Percentiles rank a stretch among this genome's conserved stretches.
Evolutionary conservation across 2,329 filamentous ascomycete genomes (phyloP).

Genomic region (Zymoseptoria brevis): DNA sequence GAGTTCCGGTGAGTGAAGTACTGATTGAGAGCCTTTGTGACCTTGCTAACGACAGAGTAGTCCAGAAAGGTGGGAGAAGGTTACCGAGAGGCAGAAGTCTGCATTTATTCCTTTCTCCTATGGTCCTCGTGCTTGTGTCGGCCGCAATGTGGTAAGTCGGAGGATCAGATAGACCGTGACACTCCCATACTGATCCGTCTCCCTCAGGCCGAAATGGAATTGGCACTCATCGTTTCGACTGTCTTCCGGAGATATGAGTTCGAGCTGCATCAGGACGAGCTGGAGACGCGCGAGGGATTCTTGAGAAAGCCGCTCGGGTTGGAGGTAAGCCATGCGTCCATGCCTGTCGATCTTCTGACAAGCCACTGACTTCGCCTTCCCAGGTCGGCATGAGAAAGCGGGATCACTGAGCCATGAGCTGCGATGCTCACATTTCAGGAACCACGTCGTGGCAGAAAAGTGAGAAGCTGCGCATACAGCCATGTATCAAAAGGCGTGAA

Average conservation of each 20-base stretch:
- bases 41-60: conserved; percentile 28
- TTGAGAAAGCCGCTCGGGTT: conserved; percentile 29
- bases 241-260: conserved; percentile 31
- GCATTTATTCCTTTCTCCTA: conserved; percentile 37
- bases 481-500: too few relatives aligned
- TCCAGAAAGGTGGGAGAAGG: conserved; percentile 31
- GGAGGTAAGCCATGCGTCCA: conserved; percentile 12
- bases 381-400: conserved; percentile 14
- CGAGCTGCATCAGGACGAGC: conserved; percentile 27
- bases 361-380: not conserved
- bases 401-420: not conserved
- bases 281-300: conserved; percentile 31
- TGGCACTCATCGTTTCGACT: conserved; percentile 33
- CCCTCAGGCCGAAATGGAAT: conserved; percentile 33
- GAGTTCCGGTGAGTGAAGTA: conserved; percentile 34
- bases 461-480: too few relatives aligned
- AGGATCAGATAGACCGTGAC: not conserved
- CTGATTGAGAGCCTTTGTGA: conserved; percentile 1
- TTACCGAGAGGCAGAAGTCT: conserved; percentile 31
- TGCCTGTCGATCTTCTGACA: not conserved
- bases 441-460: too few relatives aligned
- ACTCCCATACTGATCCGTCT: not conserved
- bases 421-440: not conserved
- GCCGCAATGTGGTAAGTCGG: conserved; percentile 31
- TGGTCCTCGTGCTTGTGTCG: conserved; percentile 37